Evolutionary conservation across 1,139 yeast genomes (phyloP).

Genomic region (Suhomyces yuchorum): DNA sequence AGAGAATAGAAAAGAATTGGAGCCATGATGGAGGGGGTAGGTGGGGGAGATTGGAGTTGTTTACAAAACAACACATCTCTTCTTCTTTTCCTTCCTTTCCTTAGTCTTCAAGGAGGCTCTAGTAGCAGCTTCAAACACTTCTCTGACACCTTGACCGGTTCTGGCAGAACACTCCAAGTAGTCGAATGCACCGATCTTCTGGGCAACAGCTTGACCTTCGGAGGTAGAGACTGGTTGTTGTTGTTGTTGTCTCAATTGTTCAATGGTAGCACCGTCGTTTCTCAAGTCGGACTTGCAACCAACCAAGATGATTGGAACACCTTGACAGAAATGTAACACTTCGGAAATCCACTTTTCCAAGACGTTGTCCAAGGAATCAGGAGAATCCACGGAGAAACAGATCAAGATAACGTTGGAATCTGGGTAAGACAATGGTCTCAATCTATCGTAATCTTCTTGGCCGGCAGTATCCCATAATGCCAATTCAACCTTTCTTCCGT

Average conservation of each 20-base stretch:
- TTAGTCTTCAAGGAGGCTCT: constrained; percentile 77
- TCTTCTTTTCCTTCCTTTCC: constrained; percentile 57
- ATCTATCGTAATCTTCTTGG: constrained; percentile 94
- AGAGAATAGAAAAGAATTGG: constrained; percentile 13
- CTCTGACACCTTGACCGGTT: constrained; percentile 88
- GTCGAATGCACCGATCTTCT: constrained; percentile 81
- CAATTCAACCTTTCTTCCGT: constrained; percentile 90
- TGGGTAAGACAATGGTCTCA: constrained; percentile 91
- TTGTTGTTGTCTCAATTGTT: constrained; percentile 72
- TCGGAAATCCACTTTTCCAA: constrained; percentile 96
- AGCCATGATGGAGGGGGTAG: constrained; percentile 3
- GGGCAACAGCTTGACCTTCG: constrained; percentile 86
- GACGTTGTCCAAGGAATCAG: constrained; percentile 90
- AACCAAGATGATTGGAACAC: constrained; percentile 90
- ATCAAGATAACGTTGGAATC: constrained; percentile 90
- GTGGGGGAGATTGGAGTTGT: neutral
- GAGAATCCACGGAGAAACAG: constrained; percentile 89
- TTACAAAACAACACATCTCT: constrained; percentile 61
- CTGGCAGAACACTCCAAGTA: constrained; percentile 94
- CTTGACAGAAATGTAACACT: constrained; percentile 91
- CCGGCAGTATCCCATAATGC: constrained; percentile 99
- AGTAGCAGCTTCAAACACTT: constrained; percentile 90
- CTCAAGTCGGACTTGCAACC: constrained; percentile 93
- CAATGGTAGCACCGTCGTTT: constrained; percentile 76
- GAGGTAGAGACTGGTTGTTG: constrained; percentile 73